Conservation (phyloP, 768 basidiomycete species). For the Boletus reticulatus region DNA sequence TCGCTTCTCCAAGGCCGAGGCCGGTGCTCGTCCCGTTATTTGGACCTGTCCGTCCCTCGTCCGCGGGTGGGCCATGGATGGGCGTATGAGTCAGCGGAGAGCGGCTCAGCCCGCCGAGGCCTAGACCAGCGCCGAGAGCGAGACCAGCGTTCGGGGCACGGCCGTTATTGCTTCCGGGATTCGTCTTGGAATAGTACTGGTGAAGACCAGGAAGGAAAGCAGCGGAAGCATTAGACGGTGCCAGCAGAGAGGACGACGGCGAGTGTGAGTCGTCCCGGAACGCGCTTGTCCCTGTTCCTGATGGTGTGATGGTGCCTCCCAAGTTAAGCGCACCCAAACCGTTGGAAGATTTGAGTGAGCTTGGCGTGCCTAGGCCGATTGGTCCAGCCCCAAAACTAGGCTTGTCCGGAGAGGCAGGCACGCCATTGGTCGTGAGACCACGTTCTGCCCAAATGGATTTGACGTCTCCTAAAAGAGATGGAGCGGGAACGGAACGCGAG, state of each 20-base stretch:
- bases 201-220: slow-evolving; percentile 78
- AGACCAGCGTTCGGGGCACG: slow-evolving; percentile 27
- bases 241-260: slow-evolving; percentile 36
- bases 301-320: slow-evolving; percentile 7
- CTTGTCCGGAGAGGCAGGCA: slow-evolving; percentile 39
- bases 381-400: slow-evolving; percentile 20
- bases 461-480: slow-evolving; percentile 71
- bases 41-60: slow-evolving; percentile 21
- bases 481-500: slow-evolving; percentile 79
- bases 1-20: slow-evolving; percentile 29
- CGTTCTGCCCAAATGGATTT: slow-evolving; percentile 80
- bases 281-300: slow-evolving; percentile 18
- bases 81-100: slow-evolving; percentile 30
- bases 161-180: slow-evolving; percentile 27
- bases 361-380: slow-evolving; percentile 44
- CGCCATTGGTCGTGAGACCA: slow-evolving; percentile 28
- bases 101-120: slow-evolving; percentile 26
- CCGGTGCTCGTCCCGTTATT: slow-evolving; percentile 15
- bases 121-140: slow-evolving; percentile 20
- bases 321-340: slow-evolving; percentile 31
- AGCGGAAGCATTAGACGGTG: slow-evolving; percentile 77
- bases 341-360: slow-evolving; percentile 48
- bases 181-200: slow-evolving; percentile 59
- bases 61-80: slow-evolving; percentile 24
- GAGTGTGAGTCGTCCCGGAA: slow-evolving; percentile 37